Evolutionary conservation across 352 stramenopile genomes (phyloP).

Genomic region (Halophytophthora polymorphica): DNA sequence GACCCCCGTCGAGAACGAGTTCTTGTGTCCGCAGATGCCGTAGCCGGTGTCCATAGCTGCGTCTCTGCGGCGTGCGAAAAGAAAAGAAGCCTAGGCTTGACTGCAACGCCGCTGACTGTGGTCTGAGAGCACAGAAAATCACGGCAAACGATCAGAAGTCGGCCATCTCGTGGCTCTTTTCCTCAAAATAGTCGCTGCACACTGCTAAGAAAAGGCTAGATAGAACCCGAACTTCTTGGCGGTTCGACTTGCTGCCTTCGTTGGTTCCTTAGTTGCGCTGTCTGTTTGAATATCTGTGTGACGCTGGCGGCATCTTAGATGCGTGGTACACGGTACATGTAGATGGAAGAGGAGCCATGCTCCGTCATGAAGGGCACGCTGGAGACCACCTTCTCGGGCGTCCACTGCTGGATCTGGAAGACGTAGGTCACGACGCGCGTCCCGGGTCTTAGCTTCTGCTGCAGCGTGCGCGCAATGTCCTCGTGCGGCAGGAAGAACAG

Average conservation of each 20-base stretch:
- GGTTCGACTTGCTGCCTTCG: too few species aligned
- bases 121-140: neutral
- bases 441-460: conserved; percentile 32
- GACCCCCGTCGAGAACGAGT: conserved; percentile 67
- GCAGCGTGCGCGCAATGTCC: conserved; percentile 33
- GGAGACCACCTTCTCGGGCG: conserved; percentile 25
- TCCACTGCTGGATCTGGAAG: conserved; percentile 61
- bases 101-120: neutral
- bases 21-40: conserved; percentile 83
- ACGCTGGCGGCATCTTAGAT: neutral
- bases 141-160: too few species aligned
- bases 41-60: conserved; percentile 48
- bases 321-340: conserved; percentile 39
- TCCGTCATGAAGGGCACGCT: conserved; percentile 67
- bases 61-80: neutral
- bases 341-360: conserved; percentile 43
- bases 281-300: neutral
- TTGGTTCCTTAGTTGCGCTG: too few species aligned
- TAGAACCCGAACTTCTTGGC: too few species aligned
- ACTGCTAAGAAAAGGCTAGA: too few species aligned
- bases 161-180: too few species aligned
- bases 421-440: conserved; percentile 66
- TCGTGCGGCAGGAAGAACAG: conserved; percentile 68
- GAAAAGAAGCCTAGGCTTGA: conserved; percentile 2
- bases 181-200: too few species aligned